Evolutionary conservation across 345 rosid species (phyloP).

Genomic region (Hypericum perforatum): DNA sequence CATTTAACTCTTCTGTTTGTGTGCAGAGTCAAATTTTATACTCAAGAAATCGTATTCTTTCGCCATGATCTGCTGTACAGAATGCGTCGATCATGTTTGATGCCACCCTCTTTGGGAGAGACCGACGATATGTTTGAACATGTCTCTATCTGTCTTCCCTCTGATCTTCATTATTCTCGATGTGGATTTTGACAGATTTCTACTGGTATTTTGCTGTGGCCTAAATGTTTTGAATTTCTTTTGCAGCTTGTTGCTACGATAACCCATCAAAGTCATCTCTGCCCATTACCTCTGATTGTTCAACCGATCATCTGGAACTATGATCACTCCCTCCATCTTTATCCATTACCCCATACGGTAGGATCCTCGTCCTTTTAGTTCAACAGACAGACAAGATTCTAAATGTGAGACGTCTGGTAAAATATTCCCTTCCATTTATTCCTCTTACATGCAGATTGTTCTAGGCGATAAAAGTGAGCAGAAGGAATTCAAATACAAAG

Average conservation of each 20-base stretch:
- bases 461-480: slow-evolving; percentile 37
- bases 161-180: background rate
- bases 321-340: slow-evolving; percentile 80
- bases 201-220: slow-evolving; percentile 1
- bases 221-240: slow-evolving; percentile 10
- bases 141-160: slow-evolving; percentile 29
- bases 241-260: slow-evolving; percentile 88
- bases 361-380: background rate
- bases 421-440: too few relatives aligned
- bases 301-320: slow-evolving; percentile 96
- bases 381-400: too few relatives aligned
- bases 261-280: slow-evolving; percentile 92
- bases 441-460: too few relatives aligned
- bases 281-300: slow-evolving; percentile 83
- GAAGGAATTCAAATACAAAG: slow-evolving; percentile 65
- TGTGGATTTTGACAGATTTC: background rate
- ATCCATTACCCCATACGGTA: slow-evolving; percentile 92
- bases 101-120: slow-evolving; percentile 78
- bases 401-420: too few relatives aligned
- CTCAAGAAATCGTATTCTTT: slow-evolving; percentile 87
- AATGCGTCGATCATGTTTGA: slow-evolving; percentile 88
- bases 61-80: slow-evolving; percentile 77
- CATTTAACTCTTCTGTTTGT: slow-evolving; percentile 11
- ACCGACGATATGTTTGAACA: slow-evolving; percentile 75
- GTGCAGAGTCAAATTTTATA: slow-evolving; percentile 73